Conservation (phyloP, 257 asterid species). For the Ligustrum vulgare region DNA sequence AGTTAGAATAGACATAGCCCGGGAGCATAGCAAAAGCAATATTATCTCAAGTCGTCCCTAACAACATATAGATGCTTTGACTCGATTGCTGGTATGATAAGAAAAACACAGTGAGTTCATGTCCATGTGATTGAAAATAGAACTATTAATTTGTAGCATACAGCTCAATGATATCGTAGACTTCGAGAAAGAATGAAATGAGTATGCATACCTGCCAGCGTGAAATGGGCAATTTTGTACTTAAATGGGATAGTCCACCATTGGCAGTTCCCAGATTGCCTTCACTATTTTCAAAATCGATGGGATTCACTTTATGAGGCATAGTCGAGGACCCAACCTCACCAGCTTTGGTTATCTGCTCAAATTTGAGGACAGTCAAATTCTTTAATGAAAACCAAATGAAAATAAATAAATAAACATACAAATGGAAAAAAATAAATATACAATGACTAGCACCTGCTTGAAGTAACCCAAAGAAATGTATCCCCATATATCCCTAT, state of each 20-base stretch:
- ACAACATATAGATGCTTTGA: conserved; percentile 16
- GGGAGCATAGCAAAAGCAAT: no score
- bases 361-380: conserved; percentile 12
- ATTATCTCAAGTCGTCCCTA: no score
- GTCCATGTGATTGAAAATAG: neutral
- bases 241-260: conserved; percentile 60
- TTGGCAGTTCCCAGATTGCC: conserved; percentile 86
- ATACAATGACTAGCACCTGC: conserved; percentile 49
- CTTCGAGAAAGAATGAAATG: conserved; percentile 6
- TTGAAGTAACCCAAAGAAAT: conserved; percentile 80
- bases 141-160: neutral
- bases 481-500: conserved; percentile 85
- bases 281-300: conserved; percentile 88
- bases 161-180: conserved; percentile 2
- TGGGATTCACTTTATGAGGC: conserved; percentile 97
- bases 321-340: conserved; percentile 92
- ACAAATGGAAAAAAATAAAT: neutral
- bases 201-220: conserved; percentile 74
- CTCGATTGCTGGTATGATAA: neutral
- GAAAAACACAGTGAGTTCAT: neutral
- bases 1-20: neutral
- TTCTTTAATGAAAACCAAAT: neutral
- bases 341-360: conserved; percentile 82
- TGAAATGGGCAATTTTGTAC: conserved; percentile 75
- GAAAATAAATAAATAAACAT: neutral